Percentiles rank a stretch among this genome's conserved stretches.
phyloP scores from a whole-genome alignment of 2,329 filamentous ascomycete species.

The Corinectria fuckeliana region DNA sequence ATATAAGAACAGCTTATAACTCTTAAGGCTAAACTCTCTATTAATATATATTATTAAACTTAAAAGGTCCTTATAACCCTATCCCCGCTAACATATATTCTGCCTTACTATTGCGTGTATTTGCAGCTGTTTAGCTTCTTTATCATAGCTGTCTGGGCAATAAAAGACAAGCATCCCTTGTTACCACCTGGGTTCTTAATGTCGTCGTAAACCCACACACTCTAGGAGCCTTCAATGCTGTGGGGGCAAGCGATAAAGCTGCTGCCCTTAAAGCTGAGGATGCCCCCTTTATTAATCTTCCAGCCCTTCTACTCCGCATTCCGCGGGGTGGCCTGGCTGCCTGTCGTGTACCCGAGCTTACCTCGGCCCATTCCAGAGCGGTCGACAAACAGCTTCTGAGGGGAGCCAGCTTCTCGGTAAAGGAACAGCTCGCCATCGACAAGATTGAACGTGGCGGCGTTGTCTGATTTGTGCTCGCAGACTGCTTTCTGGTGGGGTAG shows the following conservation, averaged over 20 bases:
- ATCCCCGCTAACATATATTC: background rate
- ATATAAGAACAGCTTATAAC: too few species aligned
- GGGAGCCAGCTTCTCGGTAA: constrained; percentile 45
- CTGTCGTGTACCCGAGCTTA: constrained; percentile 58
- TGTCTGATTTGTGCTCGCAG: constrained; percentile 50
- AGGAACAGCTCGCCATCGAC: constrained; percentile 54
- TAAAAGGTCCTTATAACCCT: too few species aligned
- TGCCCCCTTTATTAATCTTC: constrained; percentile 48
- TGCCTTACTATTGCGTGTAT: constrained; percentile 40
- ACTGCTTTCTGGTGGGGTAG: constrained; percentile 54
- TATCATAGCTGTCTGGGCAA: constrained; percentile 37
- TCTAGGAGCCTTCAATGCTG: constrained; percentile 48
- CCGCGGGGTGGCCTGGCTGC: constrained; percentile 44
- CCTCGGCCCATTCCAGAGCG: constrained; percentile 66
- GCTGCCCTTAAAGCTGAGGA: constrained; percentile 54
- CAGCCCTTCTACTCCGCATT: constrained; percentile 57
- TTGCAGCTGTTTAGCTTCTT: constrained; percentile 45
- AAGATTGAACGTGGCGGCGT: constrained; percentile 59
- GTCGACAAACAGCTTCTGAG: constrained; percentile 61
- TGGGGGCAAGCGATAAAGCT: constrained; percentile 61
- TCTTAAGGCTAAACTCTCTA: too few species aligned
- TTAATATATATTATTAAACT: too few species aligned
- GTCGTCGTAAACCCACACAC: constrained; percentile 45
- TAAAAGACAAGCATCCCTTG: constrained; percentile 47
- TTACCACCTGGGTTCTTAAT: constrained; percentile 45